Evolutionary conservation across 2,329 filamentous ascomycete genomes (phyloP).

Genomic region (Triangularia verruculosa): DNA sequence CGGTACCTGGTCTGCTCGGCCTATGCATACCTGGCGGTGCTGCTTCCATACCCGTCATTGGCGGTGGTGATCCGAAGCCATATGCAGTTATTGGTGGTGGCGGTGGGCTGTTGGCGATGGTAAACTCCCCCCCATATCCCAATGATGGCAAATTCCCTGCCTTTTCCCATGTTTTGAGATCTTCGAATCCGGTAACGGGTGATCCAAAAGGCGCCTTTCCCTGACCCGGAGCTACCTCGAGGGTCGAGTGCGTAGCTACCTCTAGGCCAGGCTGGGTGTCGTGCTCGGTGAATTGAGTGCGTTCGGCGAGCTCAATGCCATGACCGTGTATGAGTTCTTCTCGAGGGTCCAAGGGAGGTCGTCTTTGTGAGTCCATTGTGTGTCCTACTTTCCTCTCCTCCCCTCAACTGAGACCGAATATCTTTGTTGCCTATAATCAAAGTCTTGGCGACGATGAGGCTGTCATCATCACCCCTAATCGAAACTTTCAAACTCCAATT

Average conservation of each 20-base stretch:
- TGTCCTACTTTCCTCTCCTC: not conserved
- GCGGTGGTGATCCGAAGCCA: not conserved
- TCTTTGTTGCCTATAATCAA: not conserved
- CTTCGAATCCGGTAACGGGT: conserved; percentile 1
- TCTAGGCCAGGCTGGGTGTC: conserved; percentile 20
- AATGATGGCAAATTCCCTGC: not conserved
- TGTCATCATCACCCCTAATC: not conserved
- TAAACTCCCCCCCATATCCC: not conserved
- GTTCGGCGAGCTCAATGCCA: conserved; percentile 17
- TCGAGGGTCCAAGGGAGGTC: not conserved
- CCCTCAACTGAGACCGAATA: not conserved
- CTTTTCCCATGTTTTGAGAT: conserved; percentile 5
- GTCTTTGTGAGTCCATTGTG: not conserved
- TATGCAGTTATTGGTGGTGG: not conserved
- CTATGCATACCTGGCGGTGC: not conserved
- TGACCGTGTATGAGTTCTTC: conserved; percentile 13
- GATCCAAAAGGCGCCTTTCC: conserved; percentile 3
- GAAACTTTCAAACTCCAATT: not conserved
- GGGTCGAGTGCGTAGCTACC: conserved; percentile 15
- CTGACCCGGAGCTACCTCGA: conserved; percentile 9
- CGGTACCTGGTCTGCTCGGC: not conserved
- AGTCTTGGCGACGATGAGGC: not conserved
- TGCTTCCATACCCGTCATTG: not conserved
- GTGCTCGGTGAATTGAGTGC: conserved; percentile 4
- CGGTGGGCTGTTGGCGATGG: not conserved